Base-by-base conservation (phyloP, 257 asterid genomes). In the Scutellaria baicalensis region DNA sequence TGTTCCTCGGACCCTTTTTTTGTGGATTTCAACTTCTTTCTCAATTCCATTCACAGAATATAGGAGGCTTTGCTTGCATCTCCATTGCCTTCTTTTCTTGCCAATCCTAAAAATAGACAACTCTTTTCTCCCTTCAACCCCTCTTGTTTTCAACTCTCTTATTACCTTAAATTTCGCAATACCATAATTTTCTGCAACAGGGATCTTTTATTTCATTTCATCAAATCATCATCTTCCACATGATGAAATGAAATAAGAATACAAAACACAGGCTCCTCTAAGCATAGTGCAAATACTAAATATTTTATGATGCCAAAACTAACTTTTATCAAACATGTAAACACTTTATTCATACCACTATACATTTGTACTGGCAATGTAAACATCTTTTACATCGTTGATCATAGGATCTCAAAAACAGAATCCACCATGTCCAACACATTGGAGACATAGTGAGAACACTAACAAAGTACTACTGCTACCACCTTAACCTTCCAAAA, bases 51-150 rank as follows among this genome's bases (percentile, higher is more conserved):
- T 13, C 66, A 39, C 69, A 27, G 18, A 44, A 66, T 71, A 31
- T 68, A 51, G 63, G 70, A 59, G 66, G 42, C 13, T 42, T 45
- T 59, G 55, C 59, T 54, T 75, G 60, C 42, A 68, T 65, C 55
- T 20, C 73, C 65, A 40, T 63, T 12, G 47, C 5, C 33, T 27
- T 27, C 33, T 45, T 36, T 38, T 36, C 21, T 10, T 59, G 23
- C n/a, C 23, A 33, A 54, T 64, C 68, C 83, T 81, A 81, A 61
- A 51, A 16, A 33, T 74, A 77, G 73, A 12, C 33, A 27, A 27
- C 33, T 27, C 5, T 27, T 27, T 1, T 11, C 1, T 20, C 10
- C 12, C 33, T 27, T 27, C 33, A 27, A 14, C 47, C 27, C 9
- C n/a, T n/a, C n/a, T n/a, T 67, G 38, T 6, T 9, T 35, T 35